Evolutionary conservation across 2,329 filamentous ascomycete genomes (phyloP).

Genomic region (Fusarium setosum): DNA sequence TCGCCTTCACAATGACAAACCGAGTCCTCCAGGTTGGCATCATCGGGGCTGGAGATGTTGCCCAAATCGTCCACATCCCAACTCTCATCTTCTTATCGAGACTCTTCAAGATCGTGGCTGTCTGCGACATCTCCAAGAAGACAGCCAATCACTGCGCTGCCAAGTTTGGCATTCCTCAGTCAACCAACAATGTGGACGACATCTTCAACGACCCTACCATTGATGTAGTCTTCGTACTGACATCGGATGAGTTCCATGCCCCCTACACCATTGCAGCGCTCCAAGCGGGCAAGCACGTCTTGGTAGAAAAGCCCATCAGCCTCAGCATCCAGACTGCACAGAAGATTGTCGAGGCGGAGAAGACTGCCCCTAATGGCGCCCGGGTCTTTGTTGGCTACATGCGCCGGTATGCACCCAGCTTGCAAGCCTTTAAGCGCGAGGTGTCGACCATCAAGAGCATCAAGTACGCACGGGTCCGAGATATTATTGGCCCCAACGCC

Average conservation of each 20-base stretch:
- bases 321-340: constrained; percentile 59
- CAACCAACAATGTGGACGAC: constrained; percentile 52
- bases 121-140: constrained; percentile 61
- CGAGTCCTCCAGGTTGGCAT: no score
- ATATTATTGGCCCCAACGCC: constrained; percentile 61
- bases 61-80: constrained; percentile 34
- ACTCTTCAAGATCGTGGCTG: constrained; percentile 56
- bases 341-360: constrained; percentile 61
- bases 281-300: constrained; percentile 62
- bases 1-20: no score
- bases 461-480: constrained; percentile 61
- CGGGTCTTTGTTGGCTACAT: constrained; percentile 67
- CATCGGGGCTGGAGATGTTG: constrained; percentile 3
- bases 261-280: constrained; percentile 61
- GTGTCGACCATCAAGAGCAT: constrained; percentile 61
- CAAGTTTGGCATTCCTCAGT: constrained; percentile 47
- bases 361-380: constrained; percentile 49
- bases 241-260: constrained; percentile 64
- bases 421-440: constrained; percentile 62
- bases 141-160: constrained; percentile 38
- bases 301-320: constrained; percentile 70
- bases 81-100: constrained; percentile 48
- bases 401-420: constrained; percentile 65
- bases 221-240: constrained; percentile 65
- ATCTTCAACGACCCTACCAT: constrained; percentile 55